Conservation (phyloP, 1,284 basidiomycete species). For the Melampsora larici-populina region DNA sequence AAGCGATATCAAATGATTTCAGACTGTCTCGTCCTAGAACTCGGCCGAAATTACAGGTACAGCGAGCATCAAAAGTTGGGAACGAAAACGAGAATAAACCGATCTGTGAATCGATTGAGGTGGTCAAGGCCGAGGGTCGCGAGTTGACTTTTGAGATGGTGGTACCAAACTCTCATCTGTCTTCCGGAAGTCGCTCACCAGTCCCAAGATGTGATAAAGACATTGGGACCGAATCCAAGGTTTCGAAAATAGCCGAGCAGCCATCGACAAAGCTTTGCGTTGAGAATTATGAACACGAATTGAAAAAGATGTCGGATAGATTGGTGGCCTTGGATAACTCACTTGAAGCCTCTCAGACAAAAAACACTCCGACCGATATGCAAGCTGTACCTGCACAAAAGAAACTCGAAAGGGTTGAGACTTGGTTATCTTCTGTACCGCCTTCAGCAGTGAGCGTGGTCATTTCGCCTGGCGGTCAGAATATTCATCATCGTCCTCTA, state of each 20-base stretch:
- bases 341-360: slow-evolving; percentile 9
- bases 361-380: background rate
- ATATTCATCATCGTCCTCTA: background rate
- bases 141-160: slow-evolving; percentile 40
- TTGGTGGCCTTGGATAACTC: slow-evolving; percentile 34
- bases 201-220: background rate
- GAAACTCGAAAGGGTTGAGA: slow-evolving; percentile 23
- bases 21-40: slow-evolving; percentile 5
- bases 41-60: background rate
- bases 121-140: slow-evolving; percentile 15
- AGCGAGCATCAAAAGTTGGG: background rate
- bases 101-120: slow-evolving; percentile 7
- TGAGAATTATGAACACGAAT: slow-evolving; percentile 6
- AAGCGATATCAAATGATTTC: slow-evolving; percentile 10
- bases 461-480: background rate
- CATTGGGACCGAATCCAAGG: no score
- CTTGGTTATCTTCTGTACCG: slow-evolving; percentile 25
- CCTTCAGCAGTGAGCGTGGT: slow-evolving; percentile 10
- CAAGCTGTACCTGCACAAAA: background rate
- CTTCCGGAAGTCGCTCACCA: background rate
- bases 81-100: no score
- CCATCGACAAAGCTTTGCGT: background rate
- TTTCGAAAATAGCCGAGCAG: no score
- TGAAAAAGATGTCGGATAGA: slow-evolving; percentile 31
- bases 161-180: background rate